phyloP scores from a whole-genome alignment of 2,329 filamentous ascomycete genomes.

The Cladorrhinum sp. region DNA sequence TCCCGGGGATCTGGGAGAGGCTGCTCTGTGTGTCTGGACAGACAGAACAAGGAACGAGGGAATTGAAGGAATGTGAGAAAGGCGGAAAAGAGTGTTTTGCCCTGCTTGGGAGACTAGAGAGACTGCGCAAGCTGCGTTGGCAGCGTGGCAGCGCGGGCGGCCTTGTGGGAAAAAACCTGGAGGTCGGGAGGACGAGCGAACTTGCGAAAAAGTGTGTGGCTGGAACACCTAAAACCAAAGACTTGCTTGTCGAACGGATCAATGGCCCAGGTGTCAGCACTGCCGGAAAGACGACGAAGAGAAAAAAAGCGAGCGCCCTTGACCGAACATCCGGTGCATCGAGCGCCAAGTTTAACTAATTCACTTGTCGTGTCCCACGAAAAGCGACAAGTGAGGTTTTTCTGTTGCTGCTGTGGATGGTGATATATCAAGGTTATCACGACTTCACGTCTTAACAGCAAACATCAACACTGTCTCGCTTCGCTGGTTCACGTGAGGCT shows the following conservation, averaged over 20 bases:
- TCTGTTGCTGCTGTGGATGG: neutral
- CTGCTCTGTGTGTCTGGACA: constrained; percentile 19
- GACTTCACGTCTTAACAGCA: neutral
- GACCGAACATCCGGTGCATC: neutral
- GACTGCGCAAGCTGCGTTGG: constrained; percentile 14
- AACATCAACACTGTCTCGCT: neutral
- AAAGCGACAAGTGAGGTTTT: constrained; percentile 18
- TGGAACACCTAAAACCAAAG: constrained; percentile 5
- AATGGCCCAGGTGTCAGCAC: constrained; percentile 7
- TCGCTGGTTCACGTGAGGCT: neutral
- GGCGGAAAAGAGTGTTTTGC: constrained; percentile 21
- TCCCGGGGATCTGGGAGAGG: constrained; percentile 14
- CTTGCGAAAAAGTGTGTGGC: constrained; percentile 22
- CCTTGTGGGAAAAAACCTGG: constrained; percentile 16
- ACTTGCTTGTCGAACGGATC: constrained; percentile 4
- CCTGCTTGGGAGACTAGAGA: neutral
- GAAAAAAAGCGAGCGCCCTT: neutral
- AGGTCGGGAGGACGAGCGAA: constrained; percentile 19
- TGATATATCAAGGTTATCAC: constrained; percentile 12
- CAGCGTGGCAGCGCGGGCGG: constrained; percentile 16
- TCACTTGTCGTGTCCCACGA: constrained; percentile 24
- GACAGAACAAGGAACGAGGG: constrained; percentile 13
- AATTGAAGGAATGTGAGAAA: constrained; percentile 20
- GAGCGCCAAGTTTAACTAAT: neutral
- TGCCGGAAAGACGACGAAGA: constrained; percentile 1